Percentiles rank a stretch among this genome's conserved stretches.
These are phyloP conservation scores for Starmerella floris DNA, from an alignment of 805 yeast genomes.

Conservation along the genomic window DNA sequence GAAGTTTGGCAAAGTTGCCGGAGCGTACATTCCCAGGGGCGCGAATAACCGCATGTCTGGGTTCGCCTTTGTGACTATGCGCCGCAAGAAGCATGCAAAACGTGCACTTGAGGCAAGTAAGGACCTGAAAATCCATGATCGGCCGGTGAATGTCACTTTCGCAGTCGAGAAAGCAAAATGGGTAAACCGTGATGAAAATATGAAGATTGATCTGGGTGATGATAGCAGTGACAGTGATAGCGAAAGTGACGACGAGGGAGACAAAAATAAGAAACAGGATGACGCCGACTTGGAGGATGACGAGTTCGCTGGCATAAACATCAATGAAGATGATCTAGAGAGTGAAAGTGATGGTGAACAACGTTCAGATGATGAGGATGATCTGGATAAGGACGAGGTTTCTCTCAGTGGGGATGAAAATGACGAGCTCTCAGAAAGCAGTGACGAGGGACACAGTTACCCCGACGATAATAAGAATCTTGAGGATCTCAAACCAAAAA, in stretches of 20 bases:
- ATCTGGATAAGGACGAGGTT: conserved; percentile 18
- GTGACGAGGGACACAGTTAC: conserved; percentile 23
- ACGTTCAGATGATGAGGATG: conserved; percentile 16
- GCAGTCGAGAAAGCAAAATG: conserved; percentile 82
- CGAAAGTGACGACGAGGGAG: conserved; percentile 26
- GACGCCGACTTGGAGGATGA: conserved; percentile 30
- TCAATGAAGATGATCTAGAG: conserved; percentile 28
- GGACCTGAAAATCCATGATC: conserved; percentile 71
- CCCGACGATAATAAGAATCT: conserved; percentile 28
- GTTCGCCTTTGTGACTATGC: conserved; percentile 89
- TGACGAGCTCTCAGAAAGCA: conserved; percentile 21
- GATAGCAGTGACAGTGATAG: conserved; percentile 26
- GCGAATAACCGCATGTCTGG: conserved; percentile 84
- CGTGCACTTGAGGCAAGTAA: conserved; percentile 61
- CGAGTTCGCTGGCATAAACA: conserved; percentile 15
- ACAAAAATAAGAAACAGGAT: conserved; percentile 21
- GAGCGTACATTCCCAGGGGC: conserved; percentile 79
- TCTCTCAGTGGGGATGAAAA: conserved; percentile 23
- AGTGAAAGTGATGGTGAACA: conserved; percentile 24
- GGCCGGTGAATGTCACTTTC: conserved; percentile 87
- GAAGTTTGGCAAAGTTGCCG: conserved; percentile 74
- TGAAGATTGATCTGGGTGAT: conserved; percentile 30
- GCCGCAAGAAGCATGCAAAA: conserved; percentile 61
- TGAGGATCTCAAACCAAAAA: conserved; percentile 21
- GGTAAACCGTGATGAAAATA: conserved; percentile 39